phyloP scores from a whole-genome alignment of 257 asterid genomes.

The Capsicum rhomboideum region DNA sequence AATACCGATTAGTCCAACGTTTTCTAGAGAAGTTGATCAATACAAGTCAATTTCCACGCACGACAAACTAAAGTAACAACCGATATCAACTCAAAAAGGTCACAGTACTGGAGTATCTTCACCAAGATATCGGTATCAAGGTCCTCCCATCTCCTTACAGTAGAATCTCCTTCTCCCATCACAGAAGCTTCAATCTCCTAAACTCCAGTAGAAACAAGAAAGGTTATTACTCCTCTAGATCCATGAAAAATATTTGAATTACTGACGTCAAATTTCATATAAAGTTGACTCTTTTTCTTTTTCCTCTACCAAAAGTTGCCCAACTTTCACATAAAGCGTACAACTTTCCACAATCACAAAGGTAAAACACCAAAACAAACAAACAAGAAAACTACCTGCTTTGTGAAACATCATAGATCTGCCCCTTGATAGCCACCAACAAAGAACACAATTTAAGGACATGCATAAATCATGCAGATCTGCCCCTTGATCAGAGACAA shows the following conservation, averaged over 20 bases:
- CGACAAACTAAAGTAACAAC: conserved; percentile 64
- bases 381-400: no score
- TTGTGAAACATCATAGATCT: no score
- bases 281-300: no score
- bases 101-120: conserved; percentile 37
- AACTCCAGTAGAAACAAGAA: not conserved
- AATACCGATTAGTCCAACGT: conserved; percentile 48
- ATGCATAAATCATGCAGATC: no score
- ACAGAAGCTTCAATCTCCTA: conserved; percentile 1
- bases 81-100: conserved; percentile 39
- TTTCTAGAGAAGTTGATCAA: conserved; percentile 66
- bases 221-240: not conserved
- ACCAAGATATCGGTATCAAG: conserved; percentile 60
- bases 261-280: not conserved
- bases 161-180: conserved; percentile 39
- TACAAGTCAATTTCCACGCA: conserved; percentile 62
- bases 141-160: conserved; percentile 58
- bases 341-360: not conserved
- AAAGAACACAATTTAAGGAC: no score
- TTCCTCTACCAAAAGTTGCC: not conserved
- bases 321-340: not conserved
- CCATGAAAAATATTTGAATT: not conserved
- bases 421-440: no score
- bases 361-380: not conserved
- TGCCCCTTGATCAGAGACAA: no score